These are phyloP conservation scores for Aspergillus caelatus DNA, from an alignment of 2,329 filamentous ascomycete species.

Conservation along the genomic window DNA sequence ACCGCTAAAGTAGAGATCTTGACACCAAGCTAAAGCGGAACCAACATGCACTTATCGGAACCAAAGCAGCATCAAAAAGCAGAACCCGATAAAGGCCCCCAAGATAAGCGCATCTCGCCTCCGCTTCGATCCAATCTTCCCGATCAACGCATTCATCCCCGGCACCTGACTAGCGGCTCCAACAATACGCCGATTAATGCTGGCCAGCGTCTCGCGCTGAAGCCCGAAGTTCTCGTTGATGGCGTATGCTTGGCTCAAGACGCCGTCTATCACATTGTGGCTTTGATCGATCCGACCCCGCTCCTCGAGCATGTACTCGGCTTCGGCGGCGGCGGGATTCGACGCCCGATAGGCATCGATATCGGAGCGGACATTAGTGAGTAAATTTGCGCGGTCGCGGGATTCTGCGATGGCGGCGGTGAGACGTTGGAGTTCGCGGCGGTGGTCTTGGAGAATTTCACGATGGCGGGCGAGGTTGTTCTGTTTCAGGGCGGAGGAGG, in stretches of 20 bases:
- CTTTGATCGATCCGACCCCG: constrained; percentile 82
- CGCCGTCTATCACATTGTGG: constrained; percentile 84
- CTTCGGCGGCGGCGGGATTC: constrained; percentile 81
- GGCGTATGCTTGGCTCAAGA: constrained; percentile 93
- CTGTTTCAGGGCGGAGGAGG: constrained; percentile 91
- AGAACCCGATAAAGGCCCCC: constrained; percentile 86
- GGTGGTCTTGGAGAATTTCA: constrained; percentile 86
- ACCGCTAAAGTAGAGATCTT: not conserved
- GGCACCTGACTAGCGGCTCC: constrained; percentile 88
- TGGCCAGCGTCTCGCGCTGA: constrained; percentile 85
- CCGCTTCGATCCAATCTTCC: constrained; percentile 91
- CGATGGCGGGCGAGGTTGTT: constrained; percentile 91
- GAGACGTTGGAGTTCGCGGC: constrained; percentile 76
- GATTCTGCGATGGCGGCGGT: constrained; percentile 73
- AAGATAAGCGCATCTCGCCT: constrained; percentile 92
- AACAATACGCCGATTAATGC: constrained; percentile 88
- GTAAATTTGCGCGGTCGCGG: constrained; percentile 84
- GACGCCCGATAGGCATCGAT: constrained; percentile 84
- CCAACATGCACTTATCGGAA: constrained; percentile 59
- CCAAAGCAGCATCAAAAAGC: constrained; percentile 83
- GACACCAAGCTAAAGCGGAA: not conserved
- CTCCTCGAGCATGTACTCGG: constrained; percentile 97
- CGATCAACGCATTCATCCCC: constrained; percentile 88
- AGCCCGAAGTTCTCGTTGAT: constrained; percentile 88
- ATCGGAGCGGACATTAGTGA: constrained; percentile 87